Percentiles rank a stretch among this genome's conserved stretches.
Conservation (phyloP, 768 basidiomycete genomes). For the Suillus subaureus region DNA sequence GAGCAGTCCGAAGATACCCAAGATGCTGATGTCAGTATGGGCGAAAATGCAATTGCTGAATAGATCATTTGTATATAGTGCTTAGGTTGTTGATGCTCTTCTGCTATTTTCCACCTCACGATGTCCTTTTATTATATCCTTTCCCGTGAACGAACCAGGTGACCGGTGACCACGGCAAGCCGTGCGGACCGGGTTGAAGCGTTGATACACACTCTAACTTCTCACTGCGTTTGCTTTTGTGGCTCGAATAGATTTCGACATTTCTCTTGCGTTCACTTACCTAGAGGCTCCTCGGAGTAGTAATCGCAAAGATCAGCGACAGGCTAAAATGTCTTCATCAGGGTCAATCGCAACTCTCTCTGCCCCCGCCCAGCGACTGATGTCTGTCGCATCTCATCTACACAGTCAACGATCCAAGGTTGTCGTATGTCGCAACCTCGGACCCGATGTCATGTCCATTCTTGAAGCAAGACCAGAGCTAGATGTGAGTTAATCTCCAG, state of each 20-base stretch:
- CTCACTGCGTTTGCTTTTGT: not conserved
- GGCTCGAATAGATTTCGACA: not conserved
- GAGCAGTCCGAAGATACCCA: conserved; percentile 65
- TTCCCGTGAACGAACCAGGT: conserved; percentile 4
- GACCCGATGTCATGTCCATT: conserved; percentile 63
- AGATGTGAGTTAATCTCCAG: conserved; percentile 43
- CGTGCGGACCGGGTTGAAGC: not conserved
- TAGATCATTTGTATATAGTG: conserved; percentile 18
- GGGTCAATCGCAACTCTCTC: conserved; percentile 25
- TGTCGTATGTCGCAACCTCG: conserved; percentile 62
- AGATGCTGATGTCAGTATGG: conserved; percentile 48
- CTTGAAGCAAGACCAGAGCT: conserved; percentile 51
- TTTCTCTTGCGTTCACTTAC: not conserved
- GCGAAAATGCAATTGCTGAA: conserved; percentile 40
- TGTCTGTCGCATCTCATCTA: conserved; percentile 26
- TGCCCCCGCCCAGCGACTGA: conserved; percentile 24
- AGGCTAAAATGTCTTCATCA: conserved; percentile 25
- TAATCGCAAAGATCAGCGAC: not conserved
- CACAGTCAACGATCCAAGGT: conserved; percentile 39
- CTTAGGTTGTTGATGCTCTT: not conserved
- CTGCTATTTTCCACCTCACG: not conserved
- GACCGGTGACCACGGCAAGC: conserved; percentile 5
- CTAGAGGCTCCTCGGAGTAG: not conserved
- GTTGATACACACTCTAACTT: not conserved
- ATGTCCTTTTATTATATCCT: not conserved